Conservation (phyloP, 2,329 filamentous ascomycete species). For the Diaporthe eres region DNA sequence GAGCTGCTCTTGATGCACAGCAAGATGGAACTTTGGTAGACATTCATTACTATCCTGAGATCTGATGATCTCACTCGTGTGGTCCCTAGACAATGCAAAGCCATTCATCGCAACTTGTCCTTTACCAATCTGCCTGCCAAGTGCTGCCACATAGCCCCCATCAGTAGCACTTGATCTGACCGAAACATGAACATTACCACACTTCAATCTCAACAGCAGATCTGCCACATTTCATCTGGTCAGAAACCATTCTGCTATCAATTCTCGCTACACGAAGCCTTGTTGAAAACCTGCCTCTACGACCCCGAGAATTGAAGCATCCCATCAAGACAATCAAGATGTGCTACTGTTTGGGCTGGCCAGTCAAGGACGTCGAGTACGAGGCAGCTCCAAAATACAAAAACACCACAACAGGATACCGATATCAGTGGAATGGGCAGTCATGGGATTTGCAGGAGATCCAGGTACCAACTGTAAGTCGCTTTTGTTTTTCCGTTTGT, state of each 20-base stretch:
- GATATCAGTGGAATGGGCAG: conserved; percentile 58
- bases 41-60: background rate
- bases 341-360: conserved; percentile 69
- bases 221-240: background rate
- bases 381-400: conserved; percentile 57
- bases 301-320: background rate
- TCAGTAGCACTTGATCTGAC: background rate
- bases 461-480: conserved; percentile 52
- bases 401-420: conserved; percentile 47
- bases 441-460: conserved; percentile 55
- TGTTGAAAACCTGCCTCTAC: background rate
- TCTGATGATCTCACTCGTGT: background rate
- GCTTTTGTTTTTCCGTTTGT: conserved; percentile 17
- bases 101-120: background rate
- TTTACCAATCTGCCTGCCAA: background rate
- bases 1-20: background rate
- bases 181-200: background rate
- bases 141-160: background rate
- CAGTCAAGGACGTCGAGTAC: conserved; percentile 60
- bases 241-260: background rate
- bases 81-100: background rate
- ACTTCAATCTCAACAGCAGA: background rate
- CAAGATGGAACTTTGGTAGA: background rate
- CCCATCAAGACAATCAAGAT: conserved; percentile 51
- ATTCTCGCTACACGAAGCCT: background rate